Evolutionary conservation across 148 eudicot genomes (phyloP), one percentile per base, ranked within the genome.

Genomic region (Simmondsia chinensis): DNA sequence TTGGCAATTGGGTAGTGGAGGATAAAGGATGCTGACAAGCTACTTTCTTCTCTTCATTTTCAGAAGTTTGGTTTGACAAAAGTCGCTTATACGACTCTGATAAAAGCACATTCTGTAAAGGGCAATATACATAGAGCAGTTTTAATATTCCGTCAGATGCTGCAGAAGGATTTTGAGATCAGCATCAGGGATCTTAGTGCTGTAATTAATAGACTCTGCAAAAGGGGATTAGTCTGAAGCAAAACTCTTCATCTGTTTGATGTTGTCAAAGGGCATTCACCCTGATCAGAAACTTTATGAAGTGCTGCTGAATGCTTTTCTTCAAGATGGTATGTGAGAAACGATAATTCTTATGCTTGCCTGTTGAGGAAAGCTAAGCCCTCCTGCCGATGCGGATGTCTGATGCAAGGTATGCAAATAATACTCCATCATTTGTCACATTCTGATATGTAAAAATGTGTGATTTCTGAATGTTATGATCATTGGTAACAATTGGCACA

Each of bases 81-180:
- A 73, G 50, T 50, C 63, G 78, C 81, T 35, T 88, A 83, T 51
- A 75, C 59, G 1, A 74, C 78, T 10, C 52, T 88, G 11, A 75
- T 88, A 22, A 83, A 80, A 73, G 96, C 94, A 29, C 83, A 83
- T 71, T 88, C 83, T 66, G 83, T 68, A 30, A 88, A 74, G 72
- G 94, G 96, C 21, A 69, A 75, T 70, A 61, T 52, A 18, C 46
- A 24, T 33, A 63, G 56, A 51, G 83, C 83, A 50, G 43, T 66
- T 56, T 44, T 39, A 5, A 64, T 67, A 19, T 88, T 88, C 60
- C 43, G 47, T 44, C 54, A 64, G 47, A 80, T 88, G 94, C 37
- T 65, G 44, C 75, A 68, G 46, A 71, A 50, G 69, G 86, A 79
- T 19, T 88, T 70, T 56, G 67, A 69, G 33, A 34, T 78, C 36